A percentile compares a stretch with the other conserved stretches of the same genome.
phyloP scores from a whole-genome alignment of 2,329 filamentous ascomycete species.

The Fusarium coffeatum region DNA sequence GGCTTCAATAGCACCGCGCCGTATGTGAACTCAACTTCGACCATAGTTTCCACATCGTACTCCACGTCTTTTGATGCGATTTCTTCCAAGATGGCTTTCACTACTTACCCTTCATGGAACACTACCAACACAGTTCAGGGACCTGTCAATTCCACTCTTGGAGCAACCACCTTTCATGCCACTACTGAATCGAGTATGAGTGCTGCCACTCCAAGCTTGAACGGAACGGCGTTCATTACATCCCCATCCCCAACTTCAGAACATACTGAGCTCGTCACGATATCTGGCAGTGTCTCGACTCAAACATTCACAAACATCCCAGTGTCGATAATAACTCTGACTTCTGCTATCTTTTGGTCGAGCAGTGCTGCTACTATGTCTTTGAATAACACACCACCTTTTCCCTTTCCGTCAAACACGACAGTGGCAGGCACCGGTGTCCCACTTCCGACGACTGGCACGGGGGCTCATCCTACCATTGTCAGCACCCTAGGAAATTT shows the following conservation, averaged over 20 bases:
- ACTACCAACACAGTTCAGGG: conserved; percentile 10
- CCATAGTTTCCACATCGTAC: conserved; percentile 3
- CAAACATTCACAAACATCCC: not conserved
- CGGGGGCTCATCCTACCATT: conserved; percentile 1
- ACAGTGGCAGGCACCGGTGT: conserved; percentile 22
- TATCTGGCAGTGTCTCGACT: not conserved
- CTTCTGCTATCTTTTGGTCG: conserved; percentile 14
- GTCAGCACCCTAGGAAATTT: not conserved
- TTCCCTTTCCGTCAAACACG: conserved; percentile 33
- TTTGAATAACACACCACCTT: conserved; percentile 17
- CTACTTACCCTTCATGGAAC: conserved; percentile 6
- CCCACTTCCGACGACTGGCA: conserved; percentile 15
- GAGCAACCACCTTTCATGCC: not conserved
- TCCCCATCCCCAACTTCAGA: conserved; percentile 12
- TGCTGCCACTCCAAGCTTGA: not conserved
- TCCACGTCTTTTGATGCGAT: conserved; percentile 1
- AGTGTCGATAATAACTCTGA: conserved; percentile 11
- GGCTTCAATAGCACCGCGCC: conserved; percentile 22
- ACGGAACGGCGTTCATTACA: conserved; percentile 2
- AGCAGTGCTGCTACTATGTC: conserved; percentile 2
- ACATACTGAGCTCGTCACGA: conserved; percentile 18
- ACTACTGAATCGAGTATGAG: conserved; percentile 10
- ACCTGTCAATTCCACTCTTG: conserved; percentile 16
- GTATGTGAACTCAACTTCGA: conserved; percentile 33
- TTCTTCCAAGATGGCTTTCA: conserved; percentile 9